phyloP scores from a whole-genome alignment of 202 grass and related monocot genomes.

The Elaeis oleifera region DNA sequence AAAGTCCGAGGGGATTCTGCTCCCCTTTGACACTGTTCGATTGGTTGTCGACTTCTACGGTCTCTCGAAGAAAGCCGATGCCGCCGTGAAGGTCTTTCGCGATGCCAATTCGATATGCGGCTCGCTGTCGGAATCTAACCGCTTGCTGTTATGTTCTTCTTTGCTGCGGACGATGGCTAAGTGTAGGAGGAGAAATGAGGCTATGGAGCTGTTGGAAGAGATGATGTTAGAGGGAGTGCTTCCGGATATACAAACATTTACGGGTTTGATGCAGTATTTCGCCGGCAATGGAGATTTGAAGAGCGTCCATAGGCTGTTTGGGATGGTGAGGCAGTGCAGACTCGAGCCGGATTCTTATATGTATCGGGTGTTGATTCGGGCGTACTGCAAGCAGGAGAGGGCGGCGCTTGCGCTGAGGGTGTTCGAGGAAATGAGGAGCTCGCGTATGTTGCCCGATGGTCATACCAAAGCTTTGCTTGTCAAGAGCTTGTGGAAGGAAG shows the following conservation, averaged over 20 bases:
- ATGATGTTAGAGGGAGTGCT: constrained; percentile 44
- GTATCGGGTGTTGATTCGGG: constrained; percentile 57
- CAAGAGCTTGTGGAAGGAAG: constrained; percentile 92
- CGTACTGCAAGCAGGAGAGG: constrained; percentile 67
- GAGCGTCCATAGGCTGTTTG: constrained; percentile 74
- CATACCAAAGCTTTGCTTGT: constrained; percentile 58
- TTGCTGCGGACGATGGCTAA: constrained; percentile 68
- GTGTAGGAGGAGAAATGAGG: constrained; percentile 41
- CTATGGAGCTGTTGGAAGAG: constrained; percentile 65
- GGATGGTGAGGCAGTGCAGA: constrained; percentile 58
- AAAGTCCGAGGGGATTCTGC: constrained; percentile 51
- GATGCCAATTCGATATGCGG: constrained; percentile 53
- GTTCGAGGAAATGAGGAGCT: constrained; percentile 65
- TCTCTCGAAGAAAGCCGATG: constrained; percentile 58
- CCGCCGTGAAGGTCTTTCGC: constrained; percentile 50
- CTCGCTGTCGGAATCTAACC: constrained; percentile 30
- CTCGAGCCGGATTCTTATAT: constrained; percentile 61
- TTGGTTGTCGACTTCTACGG: constrained; percentile 74
- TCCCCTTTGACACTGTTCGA: constrained; percentile 53
- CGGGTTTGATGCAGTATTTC: constrained; percentile 68
- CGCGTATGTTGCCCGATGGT: constrained; percentile 39
- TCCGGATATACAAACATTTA: constrained; percentile 78
- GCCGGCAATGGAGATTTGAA: constrained; percentile 45
- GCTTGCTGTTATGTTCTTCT: constrained; percentile 60
- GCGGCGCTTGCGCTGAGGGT: constrained; percentile 54